A percentile compares a stretch with the other conserved stretches of the same genome.
These are phyloP conservation scores for Kandelia obovata DNA, from an alignment of 345 rosid genomes.

Conservation along the genomic window DNA sequence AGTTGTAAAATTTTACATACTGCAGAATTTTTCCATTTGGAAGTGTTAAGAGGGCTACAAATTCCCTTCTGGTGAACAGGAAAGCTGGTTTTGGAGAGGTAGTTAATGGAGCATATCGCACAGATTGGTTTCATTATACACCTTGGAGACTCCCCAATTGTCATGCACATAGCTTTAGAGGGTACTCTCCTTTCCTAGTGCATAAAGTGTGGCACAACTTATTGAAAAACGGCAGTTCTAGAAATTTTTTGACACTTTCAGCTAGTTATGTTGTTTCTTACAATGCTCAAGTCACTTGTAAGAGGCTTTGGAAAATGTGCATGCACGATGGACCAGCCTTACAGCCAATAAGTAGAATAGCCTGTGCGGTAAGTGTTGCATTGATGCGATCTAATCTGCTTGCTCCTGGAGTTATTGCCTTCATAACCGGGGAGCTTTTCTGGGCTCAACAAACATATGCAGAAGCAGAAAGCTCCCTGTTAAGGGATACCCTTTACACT, in stretches of 20 bases:
- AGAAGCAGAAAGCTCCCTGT: neutral
- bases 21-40: slow-evolving; percentile 24
- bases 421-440: slow-evolving; percentile 17
- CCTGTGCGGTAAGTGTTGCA: slow-evolving; percentile 23
- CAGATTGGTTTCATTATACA: slow-evolving; percentile 5
- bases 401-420: slow-evolving; percentile 25
- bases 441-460: neutral
- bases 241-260: neutral
- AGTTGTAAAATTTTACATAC: neutral
- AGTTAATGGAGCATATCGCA: neutral
- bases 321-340: neutral
- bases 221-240: neutral
- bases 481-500: slow-evolving; percentile 4
- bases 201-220: slow-evolving; percentile 14
- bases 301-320: slow-evolving; percentile 17
- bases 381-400: slow-evolving; percentile 23
- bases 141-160: neutral
- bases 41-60: slow-evolving; percentile 12
- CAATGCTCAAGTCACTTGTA: slow-evolving; percentile 21
- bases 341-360: slow-evolving; percentile 12
- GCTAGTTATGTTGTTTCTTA: slow-evolving; percentile 2
- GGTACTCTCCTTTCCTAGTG: slow-evolving; percentile 1
- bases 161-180: slow-evolving; percentile 5
- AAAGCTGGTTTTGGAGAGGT: slow-evolving; percentile 6
- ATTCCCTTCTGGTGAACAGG: slow-evolving; percentile 7